Evolutionary conservation across 2,329 filamentous ascomycete species (phyloP).

Genomic region (Verticillium nubilum): DNA sequence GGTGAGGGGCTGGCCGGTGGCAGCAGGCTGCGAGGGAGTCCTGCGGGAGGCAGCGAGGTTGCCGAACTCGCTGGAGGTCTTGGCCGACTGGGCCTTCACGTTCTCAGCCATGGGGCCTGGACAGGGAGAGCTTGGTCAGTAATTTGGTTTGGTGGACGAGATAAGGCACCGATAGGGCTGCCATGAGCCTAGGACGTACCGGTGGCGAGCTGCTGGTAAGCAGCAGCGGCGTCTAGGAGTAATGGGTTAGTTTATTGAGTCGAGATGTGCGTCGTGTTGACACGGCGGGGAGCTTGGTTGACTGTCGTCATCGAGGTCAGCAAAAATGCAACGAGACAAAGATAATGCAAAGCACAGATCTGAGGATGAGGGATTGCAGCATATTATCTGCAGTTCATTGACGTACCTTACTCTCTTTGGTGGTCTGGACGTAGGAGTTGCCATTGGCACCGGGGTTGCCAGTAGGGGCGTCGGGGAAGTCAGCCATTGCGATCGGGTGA

Average conservation of each 20-base stretch:
- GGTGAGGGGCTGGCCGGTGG: constrained; percentile 58
- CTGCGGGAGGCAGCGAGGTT: constrained; percentile 53
- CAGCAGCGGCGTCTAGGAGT: constrained; percentile 40
- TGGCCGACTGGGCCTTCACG: constrained; percentile 49
- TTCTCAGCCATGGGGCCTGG: constrained; percentile 55
- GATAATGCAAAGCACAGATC: constrained; percentile 8
- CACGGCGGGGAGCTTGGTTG: constrained; percentile 18
- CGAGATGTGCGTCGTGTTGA: not conserved
- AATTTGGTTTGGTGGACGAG: not conserved
- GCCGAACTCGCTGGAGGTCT: constrained; percentile 50
- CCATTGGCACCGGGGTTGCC: constrained; percentile 37
- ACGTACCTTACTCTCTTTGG: constrained; percentile 51
- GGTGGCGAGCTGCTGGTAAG: constrained; percentile 41
- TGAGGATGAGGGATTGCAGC: constrained; percentile 3
- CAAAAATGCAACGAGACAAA: constrained; percentile 4
- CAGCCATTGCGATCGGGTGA: constrained; percentile 30
- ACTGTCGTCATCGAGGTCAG: constrained; percentile 27
- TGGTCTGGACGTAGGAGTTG: constrained; percentile 35
- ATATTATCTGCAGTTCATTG: not conserved
- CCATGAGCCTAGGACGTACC: constrained; percentile 27
- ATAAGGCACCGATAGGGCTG: not conserved
- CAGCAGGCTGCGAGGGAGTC: constrained; percentile 46
- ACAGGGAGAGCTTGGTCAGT: not conserved
- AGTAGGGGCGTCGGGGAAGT: constrained; percentile 26
- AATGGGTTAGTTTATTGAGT: constrained; percentile 24